phyloP scores from a whole-genome alignment of 2,329 filamentous ascomycete genomes.

The Colletotrichum endophyticum region DNA sequence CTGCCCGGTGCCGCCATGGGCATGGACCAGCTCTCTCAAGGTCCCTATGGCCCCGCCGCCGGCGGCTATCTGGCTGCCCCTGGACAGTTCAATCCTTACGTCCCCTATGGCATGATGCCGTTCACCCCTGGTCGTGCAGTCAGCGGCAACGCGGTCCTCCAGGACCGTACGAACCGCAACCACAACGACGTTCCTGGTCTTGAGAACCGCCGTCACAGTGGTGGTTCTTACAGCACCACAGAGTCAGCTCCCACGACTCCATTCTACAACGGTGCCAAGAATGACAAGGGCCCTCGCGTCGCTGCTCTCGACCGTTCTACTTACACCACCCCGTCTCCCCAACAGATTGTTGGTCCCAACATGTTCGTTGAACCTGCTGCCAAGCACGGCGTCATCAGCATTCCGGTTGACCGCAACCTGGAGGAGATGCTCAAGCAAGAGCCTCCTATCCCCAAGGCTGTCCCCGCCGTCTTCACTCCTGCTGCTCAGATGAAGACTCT shows the following conservation, averaged over 20 bases:
- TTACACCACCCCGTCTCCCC: slow-evolving; percentile 71
- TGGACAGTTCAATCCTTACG: slow-evolving; percentile 31
- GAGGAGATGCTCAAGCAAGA: slow-evolving; percentile 74
- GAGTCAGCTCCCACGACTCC: slow-evolving; percentile 71
- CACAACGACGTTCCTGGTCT: slow-evolving; percentile 64
- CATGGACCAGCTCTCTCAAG: slow-evolving; percentile 31
- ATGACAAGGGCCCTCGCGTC: slow-evolving; percentile 65
- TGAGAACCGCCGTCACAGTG: slow-evolving; percentile 60
- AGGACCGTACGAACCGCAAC: slow-evolving; percentile 51
- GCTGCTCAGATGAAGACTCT: slow-evolving; percentile 87
- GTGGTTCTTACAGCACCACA: slow-evolving; percentile 69
- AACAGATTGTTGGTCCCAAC: slow-evolving; percentile 54
- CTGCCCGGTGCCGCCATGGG: slow-evolving; percentile 35
- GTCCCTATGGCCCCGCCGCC: slow-evolving; percentile 38
- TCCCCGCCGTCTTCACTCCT: slow-evolving; percentile 87
- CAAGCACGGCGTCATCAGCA: slow-evolving; percentile 42
- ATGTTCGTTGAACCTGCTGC: slow-evolving; percentile 43
- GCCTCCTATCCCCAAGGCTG: slow-evolving; percentile 85
- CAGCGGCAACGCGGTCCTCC: slow-evolving; percentile 32
- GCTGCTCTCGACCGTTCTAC: slow-evolving; percentile 66
- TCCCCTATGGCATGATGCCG: slow-evolving; percentile 48
- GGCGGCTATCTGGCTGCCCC: slow-evolving; percentile 41
- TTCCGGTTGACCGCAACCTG: slow-evolving; percentile 54
- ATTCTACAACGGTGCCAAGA: slow-evolving; percentile 63
- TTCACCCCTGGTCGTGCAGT: slow-evolving; percentile 56